phyloP scores from a whole-genome alignment of 768 basidiomycete species.

The Boletus bicolor region DNA sequence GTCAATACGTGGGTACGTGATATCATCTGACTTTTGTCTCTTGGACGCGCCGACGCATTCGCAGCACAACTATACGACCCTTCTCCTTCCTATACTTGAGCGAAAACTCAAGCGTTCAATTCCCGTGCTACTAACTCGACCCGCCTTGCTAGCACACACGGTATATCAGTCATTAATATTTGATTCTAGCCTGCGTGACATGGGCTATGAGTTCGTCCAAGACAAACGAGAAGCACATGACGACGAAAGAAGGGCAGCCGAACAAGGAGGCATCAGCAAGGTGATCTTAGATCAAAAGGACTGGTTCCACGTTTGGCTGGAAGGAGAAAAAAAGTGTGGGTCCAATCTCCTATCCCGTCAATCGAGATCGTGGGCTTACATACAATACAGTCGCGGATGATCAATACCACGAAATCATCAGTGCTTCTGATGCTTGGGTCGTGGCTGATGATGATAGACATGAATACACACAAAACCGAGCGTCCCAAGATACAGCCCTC shows the following conservation, averaged over 20 bases:
- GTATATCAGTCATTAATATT: slow-evolving; percentile 91
- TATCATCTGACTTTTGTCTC: neutral
- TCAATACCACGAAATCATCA: slow-evolving; percentile 83
- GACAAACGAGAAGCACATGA: slow-evolving; percentile 14
- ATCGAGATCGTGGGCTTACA: neutral
- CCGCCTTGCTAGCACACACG: slow-evolving; percentile 89
- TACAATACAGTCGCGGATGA: slow-evolving; percentile 69
- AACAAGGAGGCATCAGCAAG: slow-evolving; percentile 78
- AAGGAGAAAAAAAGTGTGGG: slow-evolving; percentile 87
- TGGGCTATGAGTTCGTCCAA: slow-evolving; percentile 58
- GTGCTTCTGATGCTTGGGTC: slow-evolving; percentile 80
- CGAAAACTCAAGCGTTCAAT: slow-evolving; percentile 74
- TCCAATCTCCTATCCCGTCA: slow-evolving; percentile 2
- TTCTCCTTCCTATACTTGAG: slow-evolving; percentile 74
- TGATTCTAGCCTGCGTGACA: slow-evolving; percentile 71
- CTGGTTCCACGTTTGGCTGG: slow-evolving; percentile 91
- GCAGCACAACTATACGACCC: slow-evolving; percentile 81
- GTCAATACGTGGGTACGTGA: slow-evolving; percentile 73
- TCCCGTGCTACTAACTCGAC: slow-evolving; percentile 68
- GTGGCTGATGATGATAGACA: slow-evolving; percentile 65
- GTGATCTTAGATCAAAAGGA: slow-evolving; percentile 77
- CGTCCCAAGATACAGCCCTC: slow-evolving; percentile 35
- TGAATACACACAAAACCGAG: slow-evolving; percentile 33
- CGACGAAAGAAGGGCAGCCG: slow-evolving; percentile 19
- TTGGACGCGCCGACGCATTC: neutral